A percentile compares a stretch with the other conserved stretches of the same genome.
Evolutionary conservation across 345 rosid species (phyloP).

Genomic region (Balakata baccata): DNA sequence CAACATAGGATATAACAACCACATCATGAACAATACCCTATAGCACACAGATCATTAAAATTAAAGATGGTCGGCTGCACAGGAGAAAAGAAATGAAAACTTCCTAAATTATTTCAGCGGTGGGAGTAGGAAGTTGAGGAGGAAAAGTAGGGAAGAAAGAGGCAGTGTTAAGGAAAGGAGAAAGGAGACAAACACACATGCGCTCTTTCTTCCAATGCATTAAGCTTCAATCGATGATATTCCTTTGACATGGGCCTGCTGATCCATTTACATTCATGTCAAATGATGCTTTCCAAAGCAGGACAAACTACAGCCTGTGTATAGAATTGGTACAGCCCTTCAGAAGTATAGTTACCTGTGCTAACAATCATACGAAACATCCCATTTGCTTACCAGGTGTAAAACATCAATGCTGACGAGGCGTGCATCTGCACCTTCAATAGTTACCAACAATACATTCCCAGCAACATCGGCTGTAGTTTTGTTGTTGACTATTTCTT

Average conservation of each 20-base stretch:
- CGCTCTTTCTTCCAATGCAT: slow-evolving; percentile 97
- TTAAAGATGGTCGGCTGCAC: slow-evolving; percentile 24
- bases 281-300: slow-evolving; percentile 63
- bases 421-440: slow-evolving; percentile 95
- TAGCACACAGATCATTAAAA: slow-evolving; percentile 27
- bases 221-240: slow-evolving; percentile 98
- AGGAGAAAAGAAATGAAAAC: slow-evolving; percentile 28
- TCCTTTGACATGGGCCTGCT: slow-evolving; percentile 99
- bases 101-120: slow-evolving; percentile 40
- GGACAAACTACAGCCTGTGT: slow-evolving; percentile 70
- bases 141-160: slow-evolving; percentile 85
- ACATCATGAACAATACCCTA: slow-evolving; percentile 8
- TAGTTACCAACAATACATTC: slow-evolving; percentile 84
- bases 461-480: slow-evolving; percentile 98
- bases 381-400: slow-evolving; percentile 74
- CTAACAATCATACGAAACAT: slow-evolving; percentile 24
- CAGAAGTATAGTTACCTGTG: slow-evolving; percentile 37
- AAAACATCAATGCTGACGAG: slow-evolving; percentile 96
- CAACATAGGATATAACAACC: neutral
- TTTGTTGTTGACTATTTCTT: slow-evolving; percentile 95
- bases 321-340: slow-evolving; percentile 42
- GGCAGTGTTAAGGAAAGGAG: slow-evolving; percentile 96
- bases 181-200: slow-evolving; percentile 99
- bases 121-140: slow-evolving; percentile 64
- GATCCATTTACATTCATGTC: slow-evolving; percentile 97